phyloP scores from a whole-genome alignment of 352 stramenopile genomes.

The Globisporangium cederbergense region DNA sequence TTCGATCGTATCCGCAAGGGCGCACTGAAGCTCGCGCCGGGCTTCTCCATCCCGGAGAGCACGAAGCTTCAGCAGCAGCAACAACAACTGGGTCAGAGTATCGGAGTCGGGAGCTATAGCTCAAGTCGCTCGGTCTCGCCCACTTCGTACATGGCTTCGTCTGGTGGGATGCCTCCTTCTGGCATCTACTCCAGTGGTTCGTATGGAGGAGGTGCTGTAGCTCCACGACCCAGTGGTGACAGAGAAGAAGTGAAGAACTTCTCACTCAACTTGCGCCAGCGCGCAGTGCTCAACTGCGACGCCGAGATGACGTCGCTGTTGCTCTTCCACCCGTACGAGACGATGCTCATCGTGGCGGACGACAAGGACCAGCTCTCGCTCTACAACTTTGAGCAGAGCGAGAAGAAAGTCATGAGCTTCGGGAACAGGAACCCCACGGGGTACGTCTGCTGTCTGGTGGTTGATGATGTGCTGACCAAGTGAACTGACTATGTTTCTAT shows the following conservation, averaged over 20 bases:
- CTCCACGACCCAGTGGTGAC: slow-evolving; percentile 27
- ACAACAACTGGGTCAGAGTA: not conserved
- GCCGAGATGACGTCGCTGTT: slow-evolving; percentile 94
- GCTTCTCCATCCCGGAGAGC: slow-evolving; percentile 34
- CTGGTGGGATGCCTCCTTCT: slow-evolving; percentile 19
- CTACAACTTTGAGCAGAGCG: slow-evolving; percentile 93
- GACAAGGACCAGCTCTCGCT: slow-evolving; percentile 92
- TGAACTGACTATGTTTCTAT: no score
- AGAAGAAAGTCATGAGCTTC: slow-evolving; percentile 79
- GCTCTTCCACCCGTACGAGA: slow-evolving; percentile 95
- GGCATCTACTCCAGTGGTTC: slow-evolving; percentile 26
- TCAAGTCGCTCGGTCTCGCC: slow-evolving; percentile 15
- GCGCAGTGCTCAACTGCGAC: slow-evolving; percentile 90
- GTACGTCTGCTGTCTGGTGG: slow-evolving; percentile 32
- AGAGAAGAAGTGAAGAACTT: slow-evolving; percentile 75
- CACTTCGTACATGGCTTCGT: slow-evolving; percentile 14
- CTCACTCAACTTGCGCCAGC: slow-evolving; percentile 88
- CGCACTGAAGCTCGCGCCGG: slow-evolving; percentile 57
- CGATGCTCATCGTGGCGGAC: slow-evolving; percentile 93
- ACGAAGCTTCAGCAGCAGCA: not conserved
- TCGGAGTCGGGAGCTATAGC: slow-evolving; percentile 11
- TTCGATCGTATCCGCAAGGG: slow-evolving; percentile 60
- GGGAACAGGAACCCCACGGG: slow-evolving; percentile 80
- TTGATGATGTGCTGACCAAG: no score
- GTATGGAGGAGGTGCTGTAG: slow-evolving; percentile 22